Evolutionary conservation across 1,139 yeast species (phyloP), one percentile per base, ranked within the genome.

Genomic region (Kodamaea arcana): DNA sequence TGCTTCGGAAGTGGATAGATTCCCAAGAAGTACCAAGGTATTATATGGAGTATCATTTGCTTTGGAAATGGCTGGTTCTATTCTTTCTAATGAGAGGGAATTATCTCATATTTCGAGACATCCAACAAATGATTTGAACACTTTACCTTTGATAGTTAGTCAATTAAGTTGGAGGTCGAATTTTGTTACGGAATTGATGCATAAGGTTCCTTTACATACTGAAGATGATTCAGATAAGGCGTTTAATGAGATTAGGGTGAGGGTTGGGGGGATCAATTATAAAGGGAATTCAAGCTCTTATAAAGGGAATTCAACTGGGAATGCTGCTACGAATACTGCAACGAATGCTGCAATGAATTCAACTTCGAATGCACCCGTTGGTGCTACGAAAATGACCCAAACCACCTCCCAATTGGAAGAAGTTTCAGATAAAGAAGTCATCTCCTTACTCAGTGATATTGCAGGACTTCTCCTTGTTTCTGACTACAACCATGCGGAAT

Each of bases 1-100:
- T 51, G 75, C 88, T 10, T 71, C 88, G 3, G 69, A 60, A 22
- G 53, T 61, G 17, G 69, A 69, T 49, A 51, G 58, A 29, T 56
- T 58, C 29, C 62, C 55, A 33, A 44, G 52, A 12, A 46, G 43
- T 24, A 49, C 51, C 27, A 64, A 62, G 36, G 72, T 85, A 28
- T 82, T 84, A 39, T 80, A 75, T 52, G 97, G 96, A 29, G 82
- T 85, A 36, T 81, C 94, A 0, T 86, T 92, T 68, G 97, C 97
- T 0, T 64, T 88, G 42, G 94, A 86, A 47, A 75, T 87, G 80
- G 94, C 95, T 1, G 92, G 94, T 2, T 59, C 75, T 5, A 75
- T 86, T 15, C 62, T 81, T 13, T 69, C 80, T 16, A 71, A 70
- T 29, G 94, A 87, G 47, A 69, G 77, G 40, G 90, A 82, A 47